A percentile compares a stretch with the other conserved stretches of the same genome.
Conservation (phyloP, 1,139 yeast species). For the Geotrichum reessii region DNA sequence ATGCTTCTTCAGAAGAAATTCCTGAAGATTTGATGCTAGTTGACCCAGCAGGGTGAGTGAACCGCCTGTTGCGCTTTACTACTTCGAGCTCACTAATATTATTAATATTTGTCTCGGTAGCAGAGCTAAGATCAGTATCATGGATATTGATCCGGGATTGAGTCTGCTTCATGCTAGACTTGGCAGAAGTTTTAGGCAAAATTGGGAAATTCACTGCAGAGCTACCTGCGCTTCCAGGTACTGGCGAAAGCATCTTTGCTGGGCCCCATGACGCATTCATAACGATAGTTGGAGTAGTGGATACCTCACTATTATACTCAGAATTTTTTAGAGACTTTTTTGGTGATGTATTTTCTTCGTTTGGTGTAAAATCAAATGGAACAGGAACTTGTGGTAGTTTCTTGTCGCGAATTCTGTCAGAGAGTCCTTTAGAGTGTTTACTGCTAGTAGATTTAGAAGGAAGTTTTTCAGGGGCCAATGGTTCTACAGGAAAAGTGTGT, state of each 20-base stretch:
- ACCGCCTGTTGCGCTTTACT: background rate
- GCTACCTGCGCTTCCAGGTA: background rate
- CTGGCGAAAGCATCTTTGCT: background rate
- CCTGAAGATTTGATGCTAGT: background rate
- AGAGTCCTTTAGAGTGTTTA: background rate
- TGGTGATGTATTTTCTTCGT: background rate
- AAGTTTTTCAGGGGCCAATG: background rate
- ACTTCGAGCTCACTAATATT: background rate
- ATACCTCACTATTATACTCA: background rate
- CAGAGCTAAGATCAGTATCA: no score
- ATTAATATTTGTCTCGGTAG: no score
- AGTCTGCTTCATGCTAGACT: background rate
- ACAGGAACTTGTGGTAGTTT: slow-evolving; percentile 20
- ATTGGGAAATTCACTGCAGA: background rate
- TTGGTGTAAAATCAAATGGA: background rate
- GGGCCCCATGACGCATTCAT: background rate
- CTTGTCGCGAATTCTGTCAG: slow-evolving; percentile 13
- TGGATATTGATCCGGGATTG: no score
- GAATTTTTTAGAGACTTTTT: background rate
- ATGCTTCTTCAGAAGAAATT: background rate
- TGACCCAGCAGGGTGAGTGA: background rate
- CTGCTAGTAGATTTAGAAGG: background rate
- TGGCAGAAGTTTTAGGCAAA: background rate
- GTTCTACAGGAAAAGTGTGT: background rate
- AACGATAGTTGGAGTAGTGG: background rate